Conservation (phyloP, 1,139 yeast genomes). For the Pichia kudriavzevii region DNA sequence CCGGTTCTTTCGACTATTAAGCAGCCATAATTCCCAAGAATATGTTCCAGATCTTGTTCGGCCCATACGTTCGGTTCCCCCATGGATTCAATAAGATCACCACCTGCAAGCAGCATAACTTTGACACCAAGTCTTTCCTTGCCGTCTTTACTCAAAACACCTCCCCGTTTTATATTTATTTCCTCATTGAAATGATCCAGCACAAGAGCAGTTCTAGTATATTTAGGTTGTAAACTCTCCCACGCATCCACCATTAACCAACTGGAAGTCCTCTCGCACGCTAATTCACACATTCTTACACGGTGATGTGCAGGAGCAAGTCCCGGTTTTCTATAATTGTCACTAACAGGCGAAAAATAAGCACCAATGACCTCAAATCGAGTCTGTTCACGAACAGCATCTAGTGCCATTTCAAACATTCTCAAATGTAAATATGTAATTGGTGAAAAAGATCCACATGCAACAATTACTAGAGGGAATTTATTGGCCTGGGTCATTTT, state of each 20-base stretch:
- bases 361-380: constrained; percentile 95
- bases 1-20: constrained; percentile 96
- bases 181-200: constrained; percentile 96
- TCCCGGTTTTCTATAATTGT: constrained; percentile 89
- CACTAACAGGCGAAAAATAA: constrained; percentile 94
- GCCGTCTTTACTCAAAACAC: constrained; percentile 65
- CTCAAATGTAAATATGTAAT: constrained; percentile 88
- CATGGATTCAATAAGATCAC: constrained; percentile 95
- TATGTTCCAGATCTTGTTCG: constrained; percentile 89
- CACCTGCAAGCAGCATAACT: constrained; percentile 95
- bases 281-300: constrained; percentile 96
- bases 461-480: constrained; percentile 86
- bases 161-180: constrained; percentile 82
- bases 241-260: constrained; percentile 99
- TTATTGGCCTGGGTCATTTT: constrained; percentile 67
- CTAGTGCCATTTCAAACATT: constrained; percentile 96
- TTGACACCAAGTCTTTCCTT: constrained; percentile 61
- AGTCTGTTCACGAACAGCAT: constrained; percentile 87
- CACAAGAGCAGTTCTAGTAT: constrained; percentile 91
- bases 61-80: constrained; percentile 99
- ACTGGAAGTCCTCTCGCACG: constrained; percentile 91
- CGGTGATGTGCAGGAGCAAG: constrained; percentile 83
- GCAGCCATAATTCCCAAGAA: constrained; percentile 92
- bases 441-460: constrained; percentile 97
- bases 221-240: constrained; percentile 89